A percentile compares a stretch with the other conserved stretches of the same genome.
Evolutionary conservation across 1,284 basidiomycete genomes (phyloP).

Genomic region (Lentinula novae-zelandiae): DNA sequence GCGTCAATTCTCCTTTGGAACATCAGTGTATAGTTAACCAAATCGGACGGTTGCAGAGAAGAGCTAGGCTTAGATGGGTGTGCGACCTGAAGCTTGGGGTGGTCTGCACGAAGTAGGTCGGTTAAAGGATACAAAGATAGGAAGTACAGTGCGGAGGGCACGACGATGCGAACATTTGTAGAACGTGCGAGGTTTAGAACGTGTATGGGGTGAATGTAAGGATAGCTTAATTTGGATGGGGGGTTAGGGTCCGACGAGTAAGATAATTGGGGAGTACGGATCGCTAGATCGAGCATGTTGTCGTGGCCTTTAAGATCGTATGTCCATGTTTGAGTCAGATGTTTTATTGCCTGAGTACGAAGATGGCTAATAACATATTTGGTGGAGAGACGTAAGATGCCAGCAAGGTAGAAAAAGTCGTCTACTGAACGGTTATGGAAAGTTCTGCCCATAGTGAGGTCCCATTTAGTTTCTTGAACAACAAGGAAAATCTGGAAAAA

Average conservation of each 20-base stretch:
- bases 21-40: slow-evolving; percentile 52
- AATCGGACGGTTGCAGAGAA: slow-evolving; percentile 36
- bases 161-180: slow-evolving; percentile 42
- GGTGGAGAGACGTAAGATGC: slow-evolving; percentile 52
- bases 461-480: slow-evolving; percentile 2
- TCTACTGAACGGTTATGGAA: slow-evolving; percentile 39
- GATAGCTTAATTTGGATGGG: slow-evolving; percentile 39
- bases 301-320: slow-evolving; percentile 53
- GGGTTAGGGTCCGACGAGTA: neutral
- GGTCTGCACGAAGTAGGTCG: slow-evolving; percentile 45
- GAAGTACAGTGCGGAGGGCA: slow-evolving; percentile 56
- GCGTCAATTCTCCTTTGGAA: slow-evolving; percentile 51
- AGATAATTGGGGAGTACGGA: slow-evolving; percentile 34
- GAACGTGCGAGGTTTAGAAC: slow-evolving; percentile 56
- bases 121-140: slow-evolving; percentile 53
- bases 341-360: slow-evolving; percentile 43
- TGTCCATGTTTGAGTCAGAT: slow-evolving; percentile 50
- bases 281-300: slow-evolving; percentile 48
- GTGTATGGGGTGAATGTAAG: slow-evolving; percentile 57
- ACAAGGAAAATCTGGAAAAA: neutral
- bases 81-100: slow-evolving; percentile 47
- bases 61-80: slow-evolving; percentile 52
- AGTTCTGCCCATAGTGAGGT: slow-evolving; percentile 17
- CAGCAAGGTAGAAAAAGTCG: slow-evolving; percentile 52
- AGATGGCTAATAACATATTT: slow-evolving; percentile 54